phyloP scores from a whole-genome alignment of 1,284 basidiomycete genomes.

The Ganoderma lucidum region DNA sequence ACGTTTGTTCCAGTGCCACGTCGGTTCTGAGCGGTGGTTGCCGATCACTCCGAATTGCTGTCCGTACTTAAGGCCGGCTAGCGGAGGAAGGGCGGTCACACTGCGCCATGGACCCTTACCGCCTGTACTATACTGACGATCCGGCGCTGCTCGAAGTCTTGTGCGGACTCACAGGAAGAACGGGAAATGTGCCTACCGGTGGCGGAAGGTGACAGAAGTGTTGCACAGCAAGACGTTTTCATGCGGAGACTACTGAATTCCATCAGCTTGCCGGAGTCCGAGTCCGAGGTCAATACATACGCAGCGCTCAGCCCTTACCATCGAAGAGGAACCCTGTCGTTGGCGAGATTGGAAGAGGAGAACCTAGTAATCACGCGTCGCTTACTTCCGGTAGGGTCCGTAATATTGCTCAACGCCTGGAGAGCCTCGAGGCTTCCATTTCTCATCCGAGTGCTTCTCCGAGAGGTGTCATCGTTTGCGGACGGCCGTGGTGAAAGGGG shows the following conservation, averaged over 20 bases:
- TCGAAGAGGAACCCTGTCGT: background rate
- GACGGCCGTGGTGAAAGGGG: background rate
- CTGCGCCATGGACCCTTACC: background rate
- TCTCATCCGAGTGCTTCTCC: background rate
- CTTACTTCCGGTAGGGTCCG: background rate
- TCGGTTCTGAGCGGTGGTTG: background rate
- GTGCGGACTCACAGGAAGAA: background rate
- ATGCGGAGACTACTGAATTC: background rate
- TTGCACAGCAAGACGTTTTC: background rate
- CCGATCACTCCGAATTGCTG: background rate
- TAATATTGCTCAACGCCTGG: background rate
- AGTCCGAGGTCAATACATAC: background rate
- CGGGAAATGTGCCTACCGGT: background rate
- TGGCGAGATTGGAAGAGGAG: background rate
- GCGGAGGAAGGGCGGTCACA: background rate
- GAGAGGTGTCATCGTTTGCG: background rate
- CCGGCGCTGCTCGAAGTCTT: background rate
- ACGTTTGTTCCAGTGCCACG: constrained; percentile 4
- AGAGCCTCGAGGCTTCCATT: background rate
- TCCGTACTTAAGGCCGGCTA: background rate
- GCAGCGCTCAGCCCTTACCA: background rate
- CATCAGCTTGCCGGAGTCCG: background rate
- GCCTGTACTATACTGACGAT: background rate
- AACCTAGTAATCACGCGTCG: background rate
- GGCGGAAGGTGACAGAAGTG: background rate